phyloP scores from a whole-genome alignment of 176 grass and related monocot species.

The Musa schizocarpa region DNA sequence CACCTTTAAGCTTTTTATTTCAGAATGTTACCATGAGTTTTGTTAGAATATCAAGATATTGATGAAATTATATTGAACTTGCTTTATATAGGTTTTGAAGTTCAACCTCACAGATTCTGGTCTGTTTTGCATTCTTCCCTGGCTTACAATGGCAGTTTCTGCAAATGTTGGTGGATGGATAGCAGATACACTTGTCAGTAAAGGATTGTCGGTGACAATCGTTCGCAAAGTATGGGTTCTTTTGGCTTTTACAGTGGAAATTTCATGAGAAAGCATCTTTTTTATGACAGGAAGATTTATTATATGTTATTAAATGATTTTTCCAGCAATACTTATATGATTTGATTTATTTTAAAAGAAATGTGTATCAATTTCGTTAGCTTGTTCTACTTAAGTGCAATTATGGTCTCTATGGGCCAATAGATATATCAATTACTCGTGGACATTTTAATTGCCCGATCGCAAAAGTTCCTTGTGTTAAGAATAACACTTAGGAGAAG shows the following conservation, averaged over 20 bases:
- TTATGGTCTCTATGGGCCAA: too few species aligned
- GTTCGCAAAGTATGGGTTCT: slow-evolving; percentile 70
- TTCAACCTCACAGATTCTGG: slow-evolving; percentile 93
- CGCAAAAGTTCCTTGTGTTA: too few species aligned
- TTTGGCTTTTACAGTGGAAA: neutral
- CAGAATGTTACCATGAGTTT: neutral
- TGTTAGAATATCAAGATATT: neutral
- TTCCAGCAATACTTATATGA: neutral
- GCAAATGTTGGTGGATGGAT: slow-evolving; percentile 98
- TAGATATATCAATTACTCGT: neutral
- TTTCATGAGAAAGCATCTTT: neutral
- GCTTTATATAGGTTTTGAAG: slow-evolving; percentile 73
- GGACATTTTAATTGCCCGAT: too few species aligned
- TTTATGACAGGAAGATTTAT: slow-evolving; percentile 2
- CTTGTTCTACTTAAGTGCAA: too few species aligned
- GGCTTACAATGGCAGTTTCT: slow-evolving; percentile 88
- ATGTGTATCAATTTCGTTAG: too few species aligned
- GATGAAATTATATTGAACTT: slow-evolving; percentile 11
- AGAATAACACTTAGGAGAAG: too few species aligned
- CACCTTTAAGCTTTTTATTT: neutral
- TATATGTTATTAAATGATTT: neutral
- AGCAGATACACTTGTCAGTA: slow-evolving; percentile 92
- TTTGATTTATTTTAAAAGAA: neutral
- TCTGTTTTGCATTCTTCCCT: slow-evolving; percentile 84
- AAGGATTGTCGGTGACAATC: slow-evolving; percentile 78